Base-by-base conservation (phyloP, 768 basidiomycete genomes). In the Trametes meyenii region DNA sequence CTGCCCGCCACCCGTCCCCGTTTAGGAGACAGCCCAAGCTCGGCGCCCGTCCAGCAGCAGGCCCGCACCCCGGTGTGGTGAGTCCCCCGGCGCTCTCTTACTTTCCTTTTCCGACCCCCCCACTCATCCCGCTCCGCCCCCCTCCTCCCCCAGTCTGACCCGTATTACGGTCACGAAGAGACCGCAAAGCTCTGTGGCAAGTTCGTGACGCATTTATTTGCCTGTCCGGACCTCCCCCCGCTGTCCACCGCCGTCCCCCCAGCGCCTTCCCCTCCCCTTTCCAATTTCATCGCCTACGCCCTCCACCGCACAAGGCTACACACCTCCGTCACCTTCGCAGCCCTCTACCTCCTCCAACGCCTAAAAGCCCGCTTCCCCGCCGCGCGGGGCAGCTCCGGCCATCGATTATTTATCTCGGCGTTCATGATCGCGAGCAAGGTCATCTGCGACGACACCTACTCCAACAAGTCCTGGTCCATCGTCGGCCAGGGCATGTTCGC, bases 281-380 rank as follows among this genome's bases (percentile, higher is more conserved):
- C 90, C 0, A 81, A 85, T 65, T 94, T 94, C 73, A 90, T 94
- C 69, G 92, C 92, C 0, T 95, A 95, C 71, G 89, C 90, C 0
- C 84, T 94, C 16, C 90, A 95, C 68, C 87, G 94, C 33, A 90
- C 87, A 0, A 80, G 87, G 2, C 77, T 90, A 0, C 85, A 86
- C 12, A 45, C 77, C 0, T 81, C 83, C 0, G 88, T 89, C 39
- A 84, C 84, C 10, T 83, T 83, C 67, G 80, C 82, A 33, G 81
- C 83, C 0, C 79, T 86, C n/a, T 79, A 92, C 77, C 66, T 96
- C 26, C 82, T 97, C 11, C 87, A 89, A 64, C 85, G 93, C 17
- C 80, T 97, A 61, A 97, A 97, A 77, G 86, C 86, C 29, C 87
- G 93, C n/a, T 96, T 94, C 74, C 94, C 93, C 2, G 90, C 92